Evolutionary conservation across 306 rosid species (phyloP).

Genomic region (Medicago lupulina): DNA sequence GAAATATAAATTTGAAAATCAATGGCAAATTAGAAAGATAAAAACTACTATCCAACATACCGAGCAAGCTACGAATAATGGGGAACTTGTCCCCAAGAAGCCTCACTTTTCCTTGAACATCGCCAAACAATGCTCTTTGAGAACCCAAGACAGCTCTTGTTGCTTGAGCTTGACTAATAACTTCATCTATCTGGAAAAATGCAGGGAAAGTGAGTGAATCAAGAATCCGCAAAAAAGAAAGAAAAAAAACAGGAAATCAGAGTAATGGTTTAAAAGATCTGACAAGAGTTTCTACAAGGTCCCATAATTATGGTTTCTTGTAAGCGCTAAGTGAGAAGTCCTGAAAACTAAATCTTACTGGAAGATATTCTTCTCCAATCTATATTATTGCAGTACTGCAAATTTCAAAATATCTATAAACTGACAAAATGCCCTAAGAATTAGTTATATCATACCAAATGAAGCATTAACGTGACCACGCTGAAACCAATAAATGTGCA

Average conservation of each 20-base stretch:
- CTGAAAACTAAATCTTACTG: not conserved
- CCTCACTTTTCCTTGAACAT: conserved; percentile 98
- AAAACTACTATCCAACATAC: conserved; percentile 47
- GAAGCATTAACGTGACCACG: conserved; percentile 5
- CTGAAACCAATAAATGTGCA: not conserved
- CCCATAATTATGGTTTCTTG: conserved; percentile 1
- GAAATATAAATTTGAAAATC: conserved; percentile 9
- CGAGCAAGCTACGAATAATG: conserved; percentile 80
- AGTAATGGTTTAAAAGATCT: not conserved
- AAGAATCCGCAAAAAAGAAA: conserved; percentile 8
- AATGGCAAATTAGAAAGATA: conserved; percentile 20
- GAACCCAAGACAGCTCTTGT: conserved; percentile 86
- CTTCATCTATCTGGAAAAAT: conserved; percentile 82
- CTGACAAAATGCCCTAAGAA: not conserved
- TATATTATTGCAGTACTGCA: conserved; percentile 15
- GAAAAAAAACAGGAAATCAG: conserved; percentile 19
- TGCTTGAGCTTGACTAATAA: conserved; percentile 98
- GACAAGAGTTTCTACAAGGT: conserved; percentile 9
- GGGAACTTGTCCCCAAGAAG: conserved; percentile 88
- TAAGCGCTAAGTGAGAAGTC: conserved; percentile 2
- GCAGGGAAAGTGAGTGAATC: conserved; percentile 35
- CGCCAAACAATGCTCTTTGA: conserved; percentile 84
- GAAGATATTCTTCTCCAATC: conserved; percentile 27
- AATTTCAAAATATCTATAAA: not conserved
- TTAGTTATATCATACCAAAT: conserved; percentile 4